Evolutionary conservation across 1,139 yeast genomes (phyloP), one percentile per base, ranked within the genome.

Genomic region (Scheffersomyces cryptocercus): DNA sequence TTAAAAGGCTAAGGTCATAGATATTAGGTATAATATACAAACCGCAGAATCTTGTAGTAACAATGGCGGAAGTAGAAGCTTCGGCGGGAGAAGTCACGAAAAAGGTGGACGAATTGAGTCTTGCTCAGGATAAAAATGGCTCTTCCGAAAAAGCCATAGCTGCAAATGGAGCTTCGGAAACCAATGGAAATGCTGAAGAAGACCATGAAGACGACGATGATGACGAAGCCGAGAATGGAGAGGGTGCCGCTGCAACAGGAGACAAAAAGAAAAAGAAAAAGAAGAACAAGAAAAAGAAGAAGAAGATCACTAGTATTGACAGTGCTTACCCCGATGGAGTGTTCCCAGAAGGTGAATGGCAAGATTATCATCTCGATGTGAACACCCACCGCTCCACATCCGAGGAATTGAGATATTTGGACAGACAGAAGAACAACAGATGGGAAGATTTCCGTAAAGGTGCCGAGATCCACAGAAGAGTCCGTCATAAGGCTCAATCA

Each of bases 381-480:
- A 89, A 88, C 59, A 70, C 83, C 43, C 81, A 80, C 59, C 81
- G 99, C 51, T 80, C 88, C 14, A 90, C 97, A 0, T 83, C 83
- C 49, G 97, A 89, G 61, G 99, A 93, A 62, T 79, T 83, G 63
- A 76, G 97, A 52, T 84, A 88, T 54, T 66, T 84, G 56, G 95
- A 87, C 54, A 77, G 90, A 49, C 88, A 83, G 59, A 71, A 75
- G 49, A 77, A 79, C 53, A 72, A 75, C 50, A 71, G 70, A 40
- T 88, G 95, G 87, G 86, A 90, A 53, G 97, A 91, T 52, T 84
- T 90, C 68, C 82, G 99, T 57, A 89, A 90, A 61, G 99, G 91
- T 37, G 97, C 98, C 0, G 99, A 93, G 65, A 86, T 90, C 43
- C 99, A 93, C 61, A 82, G 98, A 52, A 79, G 96, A 56, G 97